These are phyloP conservation scores for Ophiorrhiza pumila DNA, from an alignment of 257 asterid species.

Conservation along the genomic window DNA sequence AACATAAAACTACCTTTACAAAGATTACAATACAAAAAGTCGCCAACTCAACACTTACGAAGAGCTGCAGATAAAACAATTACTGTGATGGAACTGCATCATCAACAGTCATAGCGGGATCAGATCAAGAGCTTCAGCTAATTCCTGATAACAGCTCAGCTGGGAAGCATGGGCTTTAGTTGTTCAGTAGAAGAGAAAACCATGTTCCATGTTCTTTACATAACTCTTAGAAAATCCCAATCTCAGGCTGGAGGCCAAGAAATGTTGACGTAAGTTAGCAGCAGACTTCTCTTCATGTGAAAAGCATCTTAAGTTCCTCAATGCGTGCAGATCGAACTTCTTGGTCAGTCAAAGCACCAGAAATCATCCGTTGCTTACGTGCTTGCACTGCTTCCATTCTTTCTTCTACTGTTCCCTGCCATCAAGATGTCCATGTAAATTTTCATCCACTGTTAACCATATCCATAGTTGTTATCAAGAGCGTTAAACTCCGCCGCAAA, in stretches of 20 bases:
- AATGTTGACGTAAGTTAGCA: slow-evolving; percentile 5
- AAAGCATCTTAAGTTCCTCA: slow-evolving; percentile 94
- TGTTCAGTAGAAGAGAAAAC: background rate
- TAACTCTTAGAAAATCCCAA: background rate
- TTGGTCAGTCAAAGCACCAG: slow-evolving; percentile 95
- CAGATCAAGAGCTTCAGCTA: background rate
- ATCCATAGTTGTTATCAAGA: background rate
- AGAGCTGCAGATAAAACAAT: no score
- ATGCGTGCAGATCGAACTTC: slow-evolving; percentile 93
- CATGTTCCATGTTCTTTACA: slow-evolving; percentile 1
- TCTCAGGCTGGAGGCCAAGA: slow-evolving; percentile 4
- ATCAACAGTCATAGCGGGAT: background rate
- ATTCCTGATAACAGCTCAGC: background rate
- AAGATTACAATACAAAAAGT: background rate
- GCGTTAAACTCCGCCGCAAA: background rate
- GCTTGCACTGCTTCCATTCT: slow-evolving; percentile 98
- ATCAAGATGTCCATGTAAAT: slow-evolving; percentile 9
- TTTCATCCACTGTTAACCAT: background rate
- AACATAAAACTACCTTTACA: background rate
- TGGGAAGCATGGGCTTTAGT: background rate
- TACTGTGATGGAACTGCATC: background rate
- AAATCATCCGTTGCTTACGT: slow-evolving; percentile 82
- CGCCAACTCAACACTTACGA: no score
- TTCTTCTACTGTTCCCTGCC: slow-evolving; percentile 91
- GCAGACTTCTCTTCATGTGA: slow-evolving; percentile 38